phyloP scores from a whole-genome alignment of 176 grass and related monocot species.

The Alloteropsis semialata region DNA sequence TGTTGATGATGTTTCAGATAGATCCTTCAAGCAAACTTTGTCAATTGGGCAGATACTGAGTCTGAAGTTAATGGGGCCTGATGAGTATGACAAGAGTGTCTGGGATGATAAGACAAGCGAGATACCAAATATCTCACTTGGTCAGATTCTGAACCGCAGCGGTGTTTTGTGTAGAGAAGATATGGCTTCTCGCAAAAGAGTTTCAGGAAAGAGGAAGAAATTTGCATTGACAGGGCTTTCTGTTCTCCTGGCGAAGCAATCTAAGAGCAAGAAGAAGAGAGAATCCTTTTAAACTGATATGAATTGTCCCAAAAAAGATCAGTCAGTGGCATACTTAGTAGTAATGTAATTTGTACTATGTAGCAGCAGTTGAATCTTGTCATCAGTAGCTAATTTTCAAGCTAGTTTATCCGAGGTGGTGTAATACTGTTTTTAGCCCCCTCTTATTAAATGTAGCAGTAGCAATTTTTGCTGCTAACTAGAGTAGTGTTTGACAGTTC shows the following conservation, averaged over 20 bases:
- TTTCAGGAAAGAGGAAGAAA: conserved; percentile 73
- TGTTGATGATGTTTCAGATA: conserved; percentile 38
- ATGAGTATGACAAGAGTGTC: conserved; percentile 45
- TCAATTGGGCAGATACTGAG: conserved; percentile 93
- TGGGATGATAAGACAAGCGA: conserved; percentile 53
- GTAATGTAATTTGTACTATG: not conserved
- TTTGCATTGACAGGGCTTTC: conserved; percentile 67
- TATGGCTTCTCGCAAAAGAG: not conserved
- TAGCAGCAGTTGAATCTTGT: conserved; percentile 22
- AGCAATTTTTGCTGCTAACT: conserved; percentile 15
- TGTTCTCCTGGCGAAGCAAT: conserved; percentile 67
- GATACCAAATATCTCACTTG: conserved; percentile 57
- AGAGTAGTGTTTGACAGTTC: not conserved
- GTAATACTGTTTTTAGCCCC: not conserved
- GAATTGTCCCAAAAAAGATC: not conserved
- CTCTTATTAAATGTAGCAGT: not conserved
- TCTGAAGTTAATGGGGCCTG: conserved; percentile 76
- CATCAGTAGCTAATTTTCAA: not conserved
- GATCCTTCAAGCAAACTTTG: conserved; percentile 47
- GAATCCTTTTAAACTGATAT: conserved; percentile 39
- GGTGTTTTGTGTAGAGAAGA: conserved; percentile 35
- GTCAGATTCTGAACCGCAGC: conserved; percentile 78
- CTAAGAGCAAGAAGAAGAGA: conserved; percentile 82
- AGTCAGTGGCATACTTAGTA: too few relatives aligned
- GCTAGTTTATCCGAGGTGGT: not conserved